A percentile compares a stretch with the other conserved stretches of the same genome.
phyloP scores from a whole-genome alignment of 352 stramenopile genomes.

The Pythium periplocum region DNA sequence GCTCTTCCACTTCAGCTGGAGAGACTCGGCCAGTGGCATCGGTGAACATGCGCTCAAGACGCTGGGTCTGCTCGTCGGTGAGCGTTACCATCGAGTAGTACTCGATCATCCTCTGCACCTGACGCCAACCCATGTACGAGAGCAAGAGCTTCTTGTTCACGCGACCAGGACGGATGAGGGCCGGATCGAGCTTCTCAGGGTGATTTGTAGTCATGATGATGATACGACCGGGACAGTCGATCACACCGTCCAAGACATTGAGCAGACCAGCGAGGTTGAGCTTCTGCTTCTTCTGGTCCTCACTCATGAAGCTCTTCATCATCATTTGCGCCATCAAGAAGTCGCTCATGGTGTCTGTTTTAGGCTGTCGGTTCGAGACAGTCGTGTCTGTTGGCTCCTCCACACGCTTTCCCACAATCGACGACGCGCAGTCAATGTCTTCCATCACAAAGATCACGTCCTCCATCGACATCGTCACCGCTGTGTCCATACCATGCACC shows the following conservation, averaged over 20 bases:
- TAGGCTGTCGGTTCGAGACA: too few relatives aligned
- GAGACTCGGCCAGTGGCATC: constrained; percentile 4
- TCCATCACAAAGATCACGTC: constrained; percentile 65
- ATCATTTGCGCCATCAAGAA: background rate
- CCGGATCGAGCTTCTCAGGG: constrained; percentile 74
- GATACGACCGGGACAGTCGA: constrained; percentile 67
- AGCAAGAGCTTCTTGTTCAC: constrained; percentile 51
- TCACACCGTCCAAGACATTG: constrained; percentile 72
- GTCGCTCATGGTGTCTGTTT: too few relatives aligned
- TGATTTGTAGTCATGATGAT: constrained; percentile 87
- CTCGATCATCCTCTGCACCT: constrained; percentile 17
- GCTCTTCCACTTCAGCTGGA: constrained; percentile 15
- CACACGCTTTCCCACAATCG: constrained; percentile 21
- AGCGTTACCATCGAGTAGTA: constrained; percentile 15
- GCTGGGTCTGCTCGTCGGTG: background rate
- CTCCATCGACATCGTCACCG: constrained; percentile 33
- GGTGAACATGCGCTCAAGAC: constrained; percentile 5
- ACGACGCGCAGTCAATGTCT: constrained; percentile 43
- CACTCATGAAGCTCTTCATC: background rate
- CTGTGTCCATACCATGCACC: constrained; percentile 29
- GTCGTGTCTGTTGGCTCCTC: background rate
- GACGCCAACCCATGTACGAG: constrained; percentile 14
- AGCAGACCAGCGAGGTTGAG: constrained; percentile 48
- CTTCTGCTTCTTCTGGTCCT: constrained; percentile 11
- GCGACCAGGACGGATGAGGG: constrained; percentile 11